Base-by-base conservation (phyloP, 1,284 basidiomycete species). In the Leccinum angustisporum region DNA sequence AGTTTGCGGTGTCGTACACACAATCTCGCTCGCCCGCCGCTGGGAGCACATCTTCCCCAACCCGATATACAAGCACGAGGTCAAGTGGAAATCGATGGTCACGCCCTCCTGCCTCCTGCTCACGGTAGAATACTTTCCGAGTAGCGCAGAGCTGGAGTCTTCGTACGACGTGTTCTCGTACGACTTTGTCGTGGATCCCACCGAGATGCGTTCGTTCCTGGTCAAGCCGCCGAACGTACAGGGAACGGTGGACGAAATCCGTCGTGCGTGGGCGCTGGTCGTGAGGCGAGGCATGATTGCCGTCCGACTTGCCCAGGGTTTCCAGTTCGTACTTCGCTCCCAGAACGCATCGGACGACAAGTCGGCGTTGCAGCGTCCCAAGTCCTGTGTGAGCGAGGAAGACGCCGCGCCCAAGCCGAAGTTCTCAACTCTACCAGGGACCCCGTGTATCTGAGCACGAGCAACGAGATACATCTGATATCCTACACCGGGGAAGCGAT, bases 221-320 rank as follows among this genome's bases (percentile, higher is more conserved):
- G 86, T 95, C 57, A 85, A 85, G 61, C 85, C 83, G 1, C 87
- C 88, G 0, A 69, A 72, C 46, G 67, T 77, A 51, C 80, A 76
- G 34, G 81, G 83, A 2, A 79, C 74, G 21, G 65, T 80, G 10
- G 87, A 88, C 61, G 81, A 88, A n/a, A 71, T 83, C 43, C 82
- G 88, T 13, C 80, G 83, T 63, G 79, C 87, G 62, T 90, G 87
- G 83, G 93, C 94, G 0, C 78, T 95, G 50, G 88, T 87, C 0
- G 91, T 97, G 30, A 92, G 98, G 89, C 85, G 91, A 34, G 95
- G 94, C 57, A 97, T 98, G 92, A 91, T 93, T 1, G 94, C 92
- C 4, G 90, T 98, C 59, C 83, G 97, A 14, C 82, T 99, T 8
- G 87, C 91, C 7, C 95, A 98, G 74, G 96, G 97, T n/a, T 99